These are phyloP conservation scores for Zasmidium angulare DNA, from an alignment of 2,329 filamentous ascomycete genomes.

Conservation along the genomic window DNA sequence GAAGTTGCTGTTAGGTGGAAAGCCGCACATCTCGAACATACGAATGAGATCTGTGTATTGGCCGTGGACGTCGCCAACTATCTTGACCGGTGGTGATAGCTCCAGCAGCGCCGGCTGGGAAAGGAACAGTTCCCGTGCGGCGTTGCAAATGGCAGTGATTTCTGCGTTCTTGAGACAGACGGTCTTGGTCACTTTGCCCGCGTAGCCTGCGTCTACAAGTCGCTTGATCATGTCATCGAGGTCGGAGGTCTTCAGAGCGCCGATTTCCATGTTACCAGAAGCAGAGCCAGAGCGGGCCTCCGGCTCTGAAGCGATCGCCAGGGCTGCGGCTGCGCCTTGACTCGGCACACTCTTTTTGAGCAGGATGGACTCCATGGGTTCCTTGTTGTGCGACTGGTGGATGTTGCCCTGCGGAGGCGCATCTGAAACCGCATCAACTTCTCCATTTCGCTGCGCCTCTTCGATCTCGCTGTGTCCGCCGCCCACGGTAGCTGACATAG, in stretches of 20 bases:
- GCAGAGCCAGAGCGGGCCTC: conserved; percentile 41
- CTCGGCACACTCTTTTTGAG: conserved; percentile 59
- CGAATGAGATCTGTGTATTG: conserved; percentile 95
- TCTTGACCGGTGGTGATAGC: conserved; percentile 92
- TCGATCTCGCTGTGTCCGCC: conserved; percentile 74
- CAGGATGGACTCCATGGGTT: conserved; percentile 85
- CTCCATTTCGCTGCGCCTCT: conserved; percentile 79
- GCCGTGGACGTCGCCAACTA: conserved; percentile 94
- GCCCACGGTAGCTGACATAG: conserved; percentile 72
- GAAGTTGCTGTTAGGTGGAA: conserved; percentile 87
- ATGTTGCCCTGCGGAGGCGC: conserved; percentile 70
- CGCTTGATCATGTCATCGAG: conserved; percentile 97
- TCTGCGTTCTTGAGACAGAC: conserved; percentile 97
- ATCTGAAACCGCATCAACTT: conserved; percentile 93
- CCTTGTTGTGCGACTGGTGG: conserved; percentile 55
- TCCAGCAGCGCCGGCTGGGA: conserved; percentile 91
- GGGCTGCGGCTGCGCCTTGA: conserved; percentile 30
- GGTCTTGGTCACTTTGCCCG: conserved; percentile 95
- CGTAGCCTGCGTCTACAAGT: conserved; percentile 89
- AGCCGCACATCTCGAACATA: conserved; percentile 98
- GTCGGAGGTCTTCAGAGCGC: conserved; percentile 87
- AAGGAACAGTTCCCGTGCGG: conserved; percentile 83
- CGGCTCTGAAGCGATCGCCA: conserved; percentile 22
- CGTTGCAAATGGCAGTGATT: conserved; percentile 88
- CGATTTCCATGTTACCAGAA: conserved; percentile 72